These are phyloP conservation scores for Epichloe sibirici DNA, from an alignment of 2,329 filamentous ascomycete genomes.

Conservation along the genomic window DNA sequence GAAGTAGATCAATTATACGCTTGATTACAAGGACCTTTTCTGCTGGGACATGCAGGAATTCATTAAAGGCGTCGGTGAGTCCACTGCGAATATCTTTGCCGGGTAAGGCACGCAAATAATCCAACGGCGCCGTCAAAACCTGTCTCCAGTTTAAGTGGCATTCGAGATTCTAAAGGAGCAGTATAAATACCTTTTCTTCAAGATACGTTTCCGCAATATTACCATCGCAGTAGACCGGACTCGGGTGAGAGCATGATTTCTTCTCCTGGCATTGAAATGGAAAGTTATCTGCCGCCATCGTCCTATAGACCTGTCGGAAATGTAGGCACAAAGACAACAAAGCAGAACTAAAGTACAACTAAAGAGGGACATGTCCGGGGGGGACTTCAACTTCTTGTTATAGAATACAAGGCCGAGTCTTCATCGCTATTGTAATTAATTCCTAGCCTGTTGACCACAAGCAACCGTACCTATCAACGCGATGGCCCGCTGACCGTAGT, in stretches of 20 bases:
- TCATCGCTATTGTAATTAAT: neutral
- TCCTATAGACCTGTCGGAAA: neutral
- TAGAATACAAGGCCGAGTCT: neutral
- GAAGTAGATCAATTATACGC: conserved; percentile 63
- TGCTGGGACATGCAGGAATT: conserved; percentile 57
- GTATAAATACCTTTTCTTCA: neutral
- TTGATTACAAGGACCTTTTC: conserved; percentile 58
- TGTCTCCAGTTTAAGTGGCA: neutral
- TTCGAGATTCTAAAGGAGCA: no score
- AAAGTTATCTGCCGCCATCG: neutral
- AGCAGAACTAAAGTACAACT: no score
- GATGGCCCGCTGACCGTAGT: no score
- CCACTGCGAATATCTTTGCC: conserved; percentile 1
- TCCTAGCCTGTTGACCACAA: neutral
- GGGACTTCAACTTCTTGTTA: neutral
- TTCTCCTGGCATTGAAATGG: neutral
- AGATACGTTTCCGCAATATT: neutral
- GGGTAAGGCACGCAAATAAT: conserved; percentile 1
- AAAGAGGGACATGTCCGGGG: no score
- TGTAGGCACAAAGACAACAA: neutral
- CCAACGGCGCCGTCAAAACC: neutral
- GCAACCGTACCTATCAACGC: no score
- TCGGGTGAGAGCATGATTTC: neutral
- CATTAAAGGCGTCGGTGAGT: conserved; percentile 48
- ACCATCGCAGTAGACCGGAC: neutral